Percentiles rank a stretch among this genome's conserved stretches.
Evolutionary conservation across 306 rosid genomes (phyloP).

Genomic region (Corylus americana): DNA sequence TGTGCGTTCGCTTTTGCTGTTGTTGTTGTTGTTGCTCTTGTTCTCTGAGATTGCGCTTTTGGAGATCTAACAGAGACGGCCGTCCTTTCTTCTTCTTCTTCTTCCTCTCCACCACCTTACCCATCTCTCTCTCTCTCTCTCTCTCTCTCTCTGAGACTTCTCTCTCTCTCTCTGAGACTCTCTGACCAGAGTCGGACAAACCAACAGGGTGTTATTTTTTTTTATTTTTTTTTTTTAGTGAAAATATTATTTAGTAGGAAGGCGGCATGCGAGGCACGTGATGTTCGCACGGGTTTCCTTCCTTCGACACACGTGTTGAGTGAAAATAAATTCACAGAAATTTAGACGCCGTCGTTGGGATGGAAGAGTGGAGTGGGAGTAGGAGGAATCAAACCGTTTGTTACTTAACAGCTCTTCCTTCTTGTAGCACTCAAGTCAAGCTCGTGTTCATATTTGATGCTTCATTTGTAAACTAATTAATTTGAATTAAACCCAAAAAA

Average conservation of each 20-base stretch:
- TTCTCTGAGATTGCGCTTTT: constrained; percentile 55
- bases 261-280: constrained; percentile 47
- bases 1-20: constrained; percentile 25
- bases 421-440: no score
- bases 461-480: no score
- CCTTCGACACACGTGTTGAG: constrained; percentile 11
- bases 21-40: constrained; percentile 31
- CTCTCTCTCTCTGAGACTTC: neutral
- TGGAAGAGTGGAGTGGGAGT: no score
- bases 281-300: neutral
- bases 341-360: no score
- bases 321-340: no score
- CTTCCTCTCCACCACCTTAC: constrained; percentile 71
- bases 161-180: constrained; percentile 35
- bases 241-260: neutral
- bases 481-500: no score
- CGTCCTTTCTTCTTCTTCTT: constrained; percentile 83
- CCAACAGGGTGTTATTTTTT: constrained; percentile 48
- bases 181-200: constrained; percentile 37
- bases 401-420: no score
- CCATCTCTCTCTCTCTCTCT: constrained; percentile 32
- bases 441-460: no score
- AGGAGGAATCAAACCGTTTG: no score
- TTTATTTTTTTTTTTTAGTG: constrained; percentile 15
- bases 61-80: constrained; percentile 75